phyloP scores from a whole-genome alignment of 805 yeast species.

The Suhomyces sp. region DNA sequence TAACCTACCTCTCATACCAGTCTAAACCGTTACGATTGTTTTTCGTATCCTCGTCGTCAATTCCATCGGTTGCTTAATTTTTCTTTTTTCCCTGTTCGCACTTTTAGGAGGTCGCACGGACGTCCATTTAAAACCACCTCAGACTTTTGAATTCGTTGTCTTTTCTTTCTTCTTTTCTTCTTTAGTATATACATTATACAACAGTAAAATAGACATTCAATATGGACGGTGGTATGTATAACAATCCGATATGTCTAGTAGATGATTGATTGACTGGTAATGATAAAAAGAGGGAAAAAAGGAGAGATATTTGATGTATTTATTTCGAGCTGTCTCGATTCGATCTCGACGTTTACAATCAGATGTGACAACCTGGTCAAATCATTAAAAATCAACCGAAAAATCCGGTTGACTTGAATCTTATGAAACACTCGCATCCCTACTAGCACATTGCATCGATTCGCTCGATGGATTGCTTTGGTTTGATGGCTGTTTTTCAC shows the following conservation, averaged over 20 bases:
- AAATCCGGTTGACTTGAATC: neutral
- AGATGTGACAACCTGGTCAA: neutral
- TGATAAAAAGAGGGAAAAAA: too few relatives aligned
- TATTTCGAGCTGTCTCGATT: neutral
- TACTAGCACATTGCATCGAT: neutral
- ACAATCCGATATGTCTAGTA: neutral
- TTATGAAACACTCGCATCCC: neutral
- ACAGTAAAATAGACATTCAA: slow-evolving; percentile 25
- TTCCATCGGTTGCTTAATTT: slow-evolving; percentile 5
- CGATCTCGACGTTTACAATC: neutral
- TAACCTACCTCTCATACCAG: too few relatives aligned
- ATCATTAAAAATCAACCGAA: neutral
- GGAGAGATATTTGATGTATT: slow-evolving; percentile 9
- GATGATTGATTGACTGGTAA: slow-evolving; percentile 7
- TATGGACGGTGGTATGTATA: slow-evolving; percentile 61
- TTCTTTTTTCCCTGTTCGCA: slow-evolving; percentile 7
- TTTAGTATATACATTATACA: slow-evolving; percentile 15
- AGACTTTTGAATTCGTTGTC: slow-evolving; percentile 8
- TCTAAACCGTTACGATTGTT: too few relatives aligned
- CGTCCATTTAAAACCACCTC: slow-evolving; percentile 7
- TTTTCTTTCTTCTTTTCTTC: slow-evolving; percentile 20
- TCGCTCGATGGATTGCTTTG: neutral
- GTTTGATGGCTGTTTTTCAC: slow-evolving; percentile 5
- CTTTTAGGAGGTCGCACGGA: slow-evolving; percentile 5
- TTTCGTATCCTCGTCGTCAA: neutral